Percentiles rank a stretch among this genome's conserved stretches.
These are phyloP conservation scores for Sarcomyxa edulis DNA, from an alignment of 768 basidiomycete species.

Conservation along the genomic window DNA sequence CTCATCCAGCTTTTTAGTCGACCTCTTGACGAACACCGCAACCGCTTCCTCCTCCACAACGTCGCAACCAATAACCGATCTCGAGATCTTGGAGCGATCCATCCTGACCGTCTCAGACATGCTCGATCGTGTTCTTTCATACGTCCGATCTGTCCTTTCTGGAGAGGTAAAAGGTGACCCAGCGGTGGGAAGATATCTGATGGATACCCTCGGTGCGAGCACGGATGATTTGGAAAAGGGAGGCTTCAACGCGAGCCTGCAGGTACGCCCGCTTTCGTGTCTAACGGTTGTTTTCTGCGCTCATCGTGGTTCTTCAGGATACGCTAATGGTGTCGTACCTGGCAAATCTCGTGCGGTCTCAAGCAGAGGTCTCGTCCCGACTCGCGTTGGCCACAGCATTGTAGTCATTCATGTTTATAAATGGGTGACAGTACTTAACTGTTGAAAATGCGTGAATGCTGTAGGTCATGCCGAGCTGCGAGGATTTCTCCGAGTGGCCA, in stretches of 20 bases:
- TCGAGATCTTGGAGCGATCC: conserved; percentile 73
- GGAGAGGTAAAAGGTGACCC: conserved; percentile 80
- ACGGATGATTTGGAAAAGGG: conserved; percentile 67
- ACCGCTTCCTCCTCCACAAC: conserved; percentile 39
- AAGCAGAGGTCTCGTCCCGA: conserved; percentile 88
- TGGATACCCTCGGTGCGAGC: conserved; percentile 78
- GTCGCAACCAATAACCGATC: conserved; percentile 57
- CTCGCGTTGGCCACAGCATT: conserved; percentile 65
- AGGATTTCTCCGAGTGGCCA: conserved; percentile 97
- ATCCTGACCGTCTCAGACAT: conserved; percentile 66
- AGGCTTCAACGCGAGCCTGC: conserved; percentile 70
- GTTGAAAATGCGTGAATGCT: conserved; percentile 97
- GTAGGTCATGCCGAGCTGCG: conserved; percentile 84
- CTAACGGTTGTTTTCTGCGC: conserved; percentile 11
- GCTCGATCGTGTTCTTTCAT: conserved; percentile 80
- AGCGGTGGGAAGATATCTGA: conserved; percentile 84
- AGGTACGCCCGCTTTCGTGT: conserved; percentile 36
- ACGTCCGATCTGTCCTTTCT: conserved; percentile 74
- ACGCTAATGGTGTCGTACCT: conserved; percentile 94
- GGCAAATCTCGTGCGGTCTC: conserved; percentile 87
- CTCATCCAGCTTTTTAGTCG: conserved; percentile 44
- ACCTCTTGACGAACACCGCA: conserved; percentile 57
- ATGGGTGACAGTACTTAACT: conserved; percentile 34
- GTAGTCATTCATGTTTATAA: conserved; percentile 21
- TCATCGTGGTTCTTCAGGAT: conserved; percentile 45